Evolutionary conservation across 768 basidiomycete species (phyloP).

Genomic region (Collybia sordida): DNA sequence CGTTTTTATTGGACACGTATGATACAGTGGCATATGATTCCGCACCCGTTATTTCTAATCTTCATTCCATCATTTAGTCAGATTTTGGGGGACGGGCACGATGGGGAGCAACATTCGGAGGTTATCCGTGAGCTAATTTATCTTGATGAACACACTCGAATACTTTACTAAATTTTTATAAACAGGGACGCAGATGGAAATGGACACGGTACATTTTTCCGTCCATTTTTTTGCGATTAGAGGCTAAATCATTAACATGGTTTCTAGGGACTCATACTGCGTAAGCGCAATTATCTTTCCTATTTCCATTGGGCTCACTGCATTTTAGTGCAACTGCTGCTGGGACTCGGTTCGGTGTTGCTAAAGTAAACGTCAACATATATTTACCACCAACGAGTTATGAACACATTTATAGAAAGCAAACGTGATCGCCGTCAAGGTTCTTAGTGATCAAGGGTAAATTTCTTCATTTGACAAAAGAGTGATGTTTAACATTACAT

Average conservation of each 20-base stretch:
- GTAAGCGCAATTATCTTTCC: conserved; percentile 2
- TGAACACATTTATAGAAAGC: conserved; percentile 7
- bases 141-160: not conserved
- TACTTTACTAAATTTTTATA: not conserved
- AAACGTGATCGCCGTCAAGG: conserved; percentile 21
- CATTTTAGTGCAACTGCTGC: conserved; percentile 10
- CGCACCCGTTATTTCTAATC: too few species aligned
- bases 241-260: not conserved
- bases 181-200: conserved; percentile 12
- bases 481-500: not conserved
- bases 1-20: too few species aligned
- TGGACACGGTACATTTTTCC: conserved; percentile 11
- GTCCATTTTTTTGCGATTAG: not conserved
- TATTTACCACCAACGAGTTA: not conserved
- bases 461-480: not conserved
- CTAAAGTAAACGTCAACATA: conserved; percentile 4
- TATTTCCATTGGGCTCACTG: not conserved
- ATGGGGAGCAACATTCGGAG: conserved; percentile 19
- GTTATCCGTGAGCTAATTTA: conserved; percentile 10
- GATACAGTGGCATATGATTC: too few species aligned
- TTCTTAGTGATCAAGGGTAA: conserved; percentile 20
- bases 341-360: conserved; percentile 13
- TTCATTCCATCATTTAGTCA: too few species aligned
- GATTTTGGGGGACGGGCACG: conserved; percentile 14
- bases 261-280: conserved; percentile 11